Percentiles rank a stretch among this genome's conserved stretches.
These are phyloP conservation scores for Boletus bicolor DNA, from an alignment of 768 basidiomycete genomes.

Conservation along the genomic window DNA sequence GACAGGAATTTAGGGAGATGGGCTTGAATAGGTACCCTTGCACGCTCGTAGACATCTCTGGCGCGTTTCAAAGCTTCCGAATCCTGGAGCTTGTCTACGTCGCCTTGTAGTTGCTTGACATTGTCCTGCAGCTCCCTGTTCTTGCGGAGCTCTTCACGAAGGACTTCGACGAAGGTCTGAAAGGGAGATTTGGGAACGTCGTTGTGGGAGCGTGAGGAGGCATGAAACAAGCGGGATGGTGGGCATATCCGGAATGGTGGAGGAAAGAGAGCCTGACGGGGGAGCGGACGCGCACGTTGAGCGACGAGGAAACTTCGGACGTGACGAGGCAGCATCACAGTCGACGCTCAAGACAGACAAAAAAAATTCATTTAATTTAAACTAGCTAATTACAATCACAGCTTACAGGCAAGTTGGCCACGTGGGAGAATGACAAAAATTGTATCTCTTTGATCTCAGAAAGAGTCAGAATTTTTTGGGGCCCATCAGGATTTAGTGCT, in stretches of 20 bases:
- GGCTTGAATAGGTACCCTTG: conserved; percentile 62
- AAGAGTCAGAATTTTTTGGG: no score
- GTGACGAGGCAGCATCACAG: conserved; percentile 48
- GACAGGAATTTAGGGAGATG: neutral
- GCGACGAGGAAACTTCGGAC: conserved; percentile 37
- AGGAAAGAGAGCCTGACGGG: conserved; percentile 12
- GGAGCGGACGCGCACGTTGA: conserved; percentile 25
- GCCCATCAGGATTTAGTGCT: no score
- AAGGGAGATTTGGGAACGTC: conserved; percentile 90
- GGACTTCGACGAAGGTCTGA: conserved; percentile 91
- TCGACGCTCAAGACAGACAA: neutral
- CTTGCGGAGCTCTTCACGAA: conserved; percentile 90
- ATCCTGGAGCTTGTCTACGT: conserved; percentile 96
- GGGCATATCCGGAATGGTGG: conserved; percentile 32
- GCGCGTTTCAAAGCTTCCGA: conserved; percentile 94
- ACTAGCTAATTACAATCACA: neutral
- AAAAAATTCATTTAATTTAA: conserved; percentile 10
- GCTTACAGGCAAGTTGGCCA: no score
- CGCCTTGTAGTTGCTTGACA: conserved; percentile 95
- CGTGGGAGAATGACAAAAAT: no score
- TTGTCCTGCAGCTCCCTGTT: conserved; percentile 94
- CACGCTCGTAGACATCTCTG: conserved; percentile 88
- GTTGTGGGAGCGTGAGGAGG: conserved; percentile 56
- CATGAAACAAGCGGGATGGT: conserved; percentile 49
- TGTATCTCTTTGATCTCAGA: no score